Percentiles rank a stretch among this genome's conserved stretches.
Evolutionary conservation across 495 filamentous ascomycete species (phyloP).

Genomic region (Xylona heveae): DNA sequence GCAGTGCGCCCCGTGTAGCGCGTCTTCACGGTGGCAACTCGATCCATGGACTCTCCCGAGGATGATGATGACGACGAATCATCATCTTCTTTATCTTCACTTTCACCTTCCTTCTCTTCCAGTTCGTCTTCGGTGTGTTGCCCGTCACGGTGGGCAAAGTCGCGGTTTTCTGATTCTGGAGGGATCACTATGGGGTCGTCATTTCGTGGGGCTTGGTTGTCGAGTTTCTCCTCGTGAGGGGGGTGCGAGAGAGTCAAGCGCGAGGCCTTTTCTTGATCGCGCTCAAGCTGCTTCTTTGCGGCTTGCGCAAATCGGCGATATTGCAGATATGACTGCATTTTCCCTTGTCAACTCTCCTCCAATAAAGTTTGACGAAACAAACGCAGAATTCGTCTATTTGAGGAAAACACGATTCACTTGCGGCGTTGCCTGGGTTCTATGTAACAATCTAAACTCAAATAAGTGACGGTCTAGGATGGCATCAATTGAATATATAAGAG

Average conservation of each 20-base stretch:
- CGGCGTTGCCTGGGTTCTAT: no score
- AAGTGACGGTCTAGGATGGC: no score
- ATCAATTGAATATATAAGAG: no score
- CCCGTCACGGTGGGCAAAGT: background rate
- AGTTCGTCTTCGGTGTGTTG: background rate
- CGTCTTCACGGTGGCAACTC: slow-evolving; percentile 4
- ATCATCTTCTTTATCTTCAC: background rate
- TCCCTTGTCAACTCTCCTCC: no score
- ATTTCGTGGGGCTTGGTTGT: no score
- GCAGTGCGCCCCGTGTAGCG: slow-evolving; percentile 13
- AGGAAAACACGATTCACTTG: no score
- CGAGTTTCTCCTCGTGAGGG: background rate
- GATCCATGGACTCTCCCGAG: slow-evolving; percentile 2
- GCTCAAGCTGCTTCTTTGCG: slow-evolving; percentile 4
- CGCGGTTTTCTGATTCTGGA: no score
- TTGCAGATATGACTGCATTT: background rate
- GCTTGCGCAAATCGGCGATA: background rate
- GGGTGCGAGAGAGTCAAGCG: background rate
- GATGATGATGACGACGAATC: background rate
- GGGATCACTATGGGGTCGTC: no score
- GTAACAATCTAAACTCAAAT: no score
- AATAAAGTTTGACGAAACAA: no score
- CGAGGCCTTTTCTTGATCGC: slow-evolving; percentile 4
- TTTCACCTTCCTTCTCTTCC: background rate
- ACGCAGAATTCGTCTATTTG: no score